phyloP scores from a whole-genome alignment of 23 red algal genomes.

The Chondrus crispus region DNA sequence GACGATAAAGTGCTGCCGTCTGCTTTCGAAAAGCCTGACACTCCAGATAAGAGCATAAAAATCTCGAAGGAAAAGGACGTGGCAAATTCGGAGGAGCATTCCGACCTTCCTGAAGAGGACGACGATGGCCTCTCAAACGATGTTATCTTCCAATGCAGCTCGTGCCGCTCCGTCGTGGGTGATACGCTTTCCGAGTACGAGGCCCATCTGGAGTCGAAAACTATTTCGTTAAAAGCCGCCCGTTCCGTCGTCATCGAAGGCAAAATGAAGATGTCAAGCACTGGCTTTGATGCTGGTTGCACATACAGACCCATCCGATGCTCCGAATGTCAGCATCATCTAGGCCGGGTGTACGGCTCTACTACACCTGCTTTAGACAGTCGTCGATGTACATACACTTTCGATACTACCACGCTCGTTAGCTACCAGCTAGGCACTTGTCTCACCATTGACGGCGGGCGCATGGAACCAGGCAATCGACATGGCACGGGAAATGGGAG shows the following conservation, averaged over 20 bases:
- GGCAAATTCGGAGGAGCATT: too few species aligned
- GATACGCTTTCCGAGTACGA: not conserved
- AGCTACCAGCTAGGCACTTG: constrained; percentile 40
- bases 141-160: constrained; percentile 47
- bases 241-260: not conserved
- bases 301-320: constrained; percentile 14
- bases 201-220: constrained; percentile 11
- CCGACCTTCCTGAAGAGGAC: too few species aligned
- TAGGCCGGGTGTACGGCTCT: constrained; percentile 25
- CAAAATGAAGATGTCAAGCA: not conserved
- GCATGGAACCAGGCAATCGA: not conserved
- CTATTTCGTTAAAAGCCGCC: constrained; percentile 6
- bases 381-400: constrained; percentile 25
- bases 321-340: not conserved
- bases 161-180: constrained; percentile 27
- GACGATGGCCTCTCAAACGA: not conserved
- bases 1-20: too few species aligned
- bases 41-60: too few species aligned
- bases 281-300: constrained; percentile 38
- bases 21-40: too few species aligned
- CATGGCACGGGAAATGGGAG: not conserved
- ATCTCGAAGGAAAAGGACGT: too few species aligned
- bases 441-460: not conserved
- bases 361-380: constrained; percentile 24
- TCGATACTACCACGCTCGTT: constrained; percentile 18